Conservation (phyloP, 148 eudicot species). For the Fallopia convolvulus region DNA sequence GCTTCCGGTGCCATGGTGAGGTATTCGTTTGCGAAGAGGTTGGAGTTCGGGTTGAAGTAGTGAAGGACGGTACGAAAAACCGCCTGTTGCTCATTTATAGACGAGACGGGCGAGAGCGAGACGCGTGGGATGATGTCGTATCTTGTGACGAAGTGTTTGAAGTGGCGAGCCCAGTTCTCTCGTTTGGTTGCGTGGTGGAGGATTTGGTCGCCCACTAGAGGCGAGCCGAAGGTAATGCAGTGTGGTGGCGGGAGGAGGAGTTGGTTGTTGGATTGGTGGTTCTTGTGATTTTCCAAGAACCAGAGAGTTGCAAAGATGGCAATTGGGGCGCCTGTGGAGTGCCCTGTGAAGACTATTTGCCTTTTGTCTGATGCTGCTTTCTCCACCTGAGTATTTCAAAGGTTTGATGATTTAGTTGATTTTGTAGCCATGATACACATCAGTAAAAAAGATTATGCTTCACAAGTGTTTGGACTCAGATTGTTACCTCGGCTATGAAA, state of each 20-base stretch:
- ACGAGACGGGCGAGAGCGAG: conserved; percentile 51
- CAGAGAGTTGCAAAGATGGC: conserved; percentile 82
- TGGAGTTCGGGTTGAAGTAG: conserved; percentile 42
- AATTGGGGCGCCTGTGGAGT: conserved; percentile 66
- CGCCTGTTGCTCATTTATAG: conserved; percentile 20
- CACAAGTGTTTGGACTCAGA: background rate
- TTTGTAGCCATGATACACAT: background rate
- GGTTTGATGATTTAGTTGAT: background rate
- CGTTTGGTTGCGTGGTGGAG: conserved; percentile 59
- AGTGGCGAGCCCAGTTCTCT: conserved; percentile 59
- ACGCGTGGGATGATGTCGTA: conserved; percentile 72
- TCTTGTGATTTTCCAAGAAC: conserved; percentile 49
- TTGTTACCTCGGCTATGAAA: conserved; percentile 49
- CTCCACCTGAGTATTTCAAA: conserved; percentile 34
- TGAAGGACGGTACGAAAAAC: conserved; percentile 34
- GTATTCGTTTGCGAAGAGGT: conserved; percentile 17
- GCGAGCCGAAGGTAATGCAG: conserved; percentile 92
- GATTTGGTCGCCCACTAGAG: conserved; percentile 54
- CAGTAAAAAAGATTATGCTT: background rate
- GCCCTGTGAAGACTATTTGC: conserved; percentile 74
- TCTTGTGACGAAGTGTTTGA: conserved; percentile 57
- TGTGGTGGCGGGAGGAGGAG: conserved; percentile 15
- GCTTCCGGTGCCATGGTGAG: conserved; percentile 17
- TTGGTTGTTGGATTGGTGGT: conserved; percentile 8
- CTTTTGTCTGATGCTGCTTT: conserved; percentile 38